These are phyloP conservation scores for Verticillium nubilum DNA, from an alignment of 2,329 filamentous ascomycete genomes.

Conservation along the genomic window DNA sequence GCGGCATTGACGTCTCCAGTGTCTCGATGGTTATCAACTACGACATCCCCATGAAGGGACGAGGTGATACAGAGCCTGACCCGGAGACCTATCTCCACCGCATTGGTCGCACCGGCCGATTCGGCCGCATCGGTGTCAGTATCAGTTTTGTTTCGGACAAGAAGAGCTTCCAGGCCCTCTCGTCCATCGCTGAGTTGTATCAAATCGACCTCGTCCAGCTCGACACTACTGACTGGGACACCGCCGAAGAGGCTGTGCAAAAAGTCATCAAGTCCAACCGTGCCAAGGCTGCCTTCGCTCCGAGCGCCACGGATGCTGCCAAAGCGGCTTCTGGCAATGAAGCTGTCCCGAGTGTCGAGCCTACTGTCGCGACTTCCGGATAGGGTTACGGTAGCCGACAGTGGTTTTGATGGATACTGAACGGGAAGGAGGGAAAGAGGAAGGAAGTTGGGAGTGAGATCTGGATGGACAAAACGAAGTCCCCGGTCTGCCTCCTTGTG, in stretches of 20 bases:
- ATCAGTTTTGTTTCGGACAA: conserved; percentile 91
- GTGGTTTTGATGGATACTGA: neutral
- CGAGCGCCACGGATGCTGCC: conserved; percentile 33
- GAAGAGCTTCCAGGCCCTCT: conserved; percentile 73
- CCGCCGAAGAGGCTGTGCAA: conserved; percentile 78
- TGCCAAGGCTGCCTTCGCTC: conserved; percentile 49
- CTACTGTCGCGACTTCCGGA: neutral
- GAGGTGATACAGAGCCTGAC: conserved; percentile 77
- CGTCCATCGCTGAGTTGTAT: conserved; percentile 75
- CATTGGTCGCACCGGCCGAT: conserved; percentile 93
- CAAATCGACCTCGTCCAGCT: conserved; percentile 75
- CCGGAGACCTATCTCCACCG: conserved; percentile 95
- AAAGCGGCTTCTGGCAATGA: neutral
- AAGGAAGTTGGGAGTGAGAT: neutral
- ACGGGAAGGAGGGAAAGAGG: neutral
- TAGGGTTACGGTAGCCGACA: neutral
- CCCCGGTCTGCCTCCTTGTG: neutral
- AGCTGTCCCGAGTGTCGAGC: neutral
- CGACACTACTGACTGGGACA: conserved; percentile 84
- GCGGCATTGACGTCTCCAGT: conserved; percentile 85
- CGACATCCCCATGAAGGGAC: conserved; percentile 71
- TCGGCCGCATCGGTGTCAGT: conserved; percentile 91
- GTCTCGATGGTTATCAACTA: conserved; percentile 99
- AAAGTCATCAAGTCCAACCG: conserved; percentile 69
- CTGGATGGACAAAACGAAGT: neutral